Percentiles rank a stretch among this genome's conserved stretches.
Evolutionary conservation across 345 rosid species (phyloP).

Genomic region (Raphanus sativus): DNA sequence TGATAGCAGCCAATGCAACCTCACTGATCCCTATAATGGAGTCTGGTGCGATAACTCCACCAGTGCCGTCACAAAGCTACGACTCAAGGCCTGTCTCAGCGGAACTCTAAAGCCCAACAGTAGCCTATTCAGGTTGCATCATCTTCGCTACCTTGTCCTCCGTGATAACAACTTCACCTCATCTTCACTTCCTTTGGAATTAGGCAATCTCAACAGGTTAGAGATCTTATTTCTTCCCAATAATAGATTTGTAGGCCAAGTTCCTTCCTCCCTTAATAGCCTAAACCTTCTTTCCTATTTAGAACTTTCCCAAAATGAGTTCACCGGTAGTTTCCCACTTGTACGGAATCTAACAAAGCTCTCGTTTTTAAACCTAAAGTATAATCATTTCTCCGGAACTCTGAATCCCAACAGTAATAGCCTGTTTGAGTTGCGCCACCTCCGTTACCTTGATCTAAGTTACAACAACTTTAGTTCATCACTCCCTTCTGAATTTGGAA

Average conservation of each 20-base stretch:
- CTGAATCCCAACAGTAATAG: background rate
- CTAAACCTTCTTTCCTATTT: background rate
- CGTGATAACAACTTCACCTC: slow-evolving; percentile 4
- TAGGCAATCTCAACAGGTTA: background rate
- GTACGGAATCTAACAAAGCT: background rate
- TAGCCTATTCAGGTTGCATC: slow-evolving; percentile 4
- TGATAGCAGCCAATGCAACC: too few relatives aligned
- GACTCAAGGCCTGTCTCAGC: background rate
- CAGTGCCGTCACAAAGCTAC: background rate
- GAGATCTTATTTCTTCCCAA: slow-evolving; percentile 13
- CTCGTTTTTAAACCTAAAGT: background rate
- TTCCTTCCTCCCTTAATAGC: background rate
- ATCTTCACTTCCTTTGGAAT: slow-evolving; percentile 2
- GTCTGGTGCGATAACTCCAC: background rate
- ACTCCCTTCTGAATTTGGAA: slow-evolving; percentile 2
- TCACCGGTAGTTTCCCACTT: background rate
- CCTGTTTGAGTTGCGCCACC: background rate
- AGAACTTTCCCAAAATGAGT: background rate
- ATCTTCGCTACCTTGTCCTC: background rate
- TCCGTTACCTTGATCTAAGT: background rate
- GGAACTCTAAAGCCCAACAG: slow-evolving; percentile 24
- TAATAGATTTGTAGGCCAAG: slow-evolving; percentile 1
- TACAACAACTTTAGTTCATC: background rate
- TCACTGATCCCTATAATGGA: too few relatives aligned
- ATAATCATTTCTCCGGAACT: background rate